A percentile compares a stretch with the other conserved stretches of the same genome.
Evolutionary conservation across 768 basidiomycete genomes (phyloP).

Genomic region (Lentinula edodes): DNA sequence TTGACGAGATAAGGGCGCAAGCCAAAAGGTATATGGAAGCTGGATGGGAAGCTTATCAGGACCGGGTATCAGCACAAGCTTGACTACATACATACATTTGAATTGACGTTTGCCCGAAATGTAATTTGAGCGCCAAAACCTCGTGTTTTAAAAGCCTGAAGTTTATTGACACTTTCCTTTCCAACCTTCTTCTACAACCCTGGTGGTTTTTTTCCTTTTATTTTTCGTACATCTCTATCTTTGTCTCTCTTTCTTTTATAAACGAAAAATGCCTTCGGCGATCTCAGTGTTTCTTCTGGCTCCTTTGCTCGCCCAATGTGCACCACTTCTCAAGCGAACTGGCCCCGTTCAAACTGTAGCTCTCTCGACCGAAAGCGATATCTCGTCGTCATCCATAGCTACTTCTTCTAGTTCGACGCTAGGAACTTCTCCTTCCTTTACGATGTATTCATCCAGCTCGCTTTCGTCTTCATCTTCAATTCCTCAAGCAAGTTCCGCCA

Average conservation of each 20-base stretch:
- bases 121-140: background rate
- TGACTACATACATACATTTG: background rate
- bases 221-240: background rate
- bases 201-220: background rate
- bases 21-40: constrained; percentile 81
- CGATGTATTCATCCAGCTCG: background rate
- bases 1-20: constrained; percentile 47
- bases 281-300: background rate
- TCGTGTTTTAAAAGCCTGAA: background rate
- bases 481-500: background rate
- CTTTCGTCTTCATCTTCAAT: background rate
- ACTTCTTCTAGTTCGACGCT: background rate
- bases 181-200: background rate
- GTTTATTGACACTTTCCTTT: background rate
- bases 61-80: constrained; percentile 30
- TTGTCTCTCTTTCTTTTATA: background rate
- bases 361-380: background rate
- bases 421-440: background rate
- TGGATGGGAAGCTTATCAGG: constrained; percentile 89
- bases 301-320: background rate
- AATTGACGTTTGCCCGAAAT: background rate
- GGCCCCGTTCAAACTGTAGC: background rate
- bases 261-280: background rate
- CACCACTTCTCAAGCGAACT: background rate
- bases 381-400: background rate